A percentile compares a stretch with the other conserved stretches of the same genome.
Conservation (phyloP, 2,329 filamentous ascomycete genomes). For the Remersonia thermophila region DNA sequence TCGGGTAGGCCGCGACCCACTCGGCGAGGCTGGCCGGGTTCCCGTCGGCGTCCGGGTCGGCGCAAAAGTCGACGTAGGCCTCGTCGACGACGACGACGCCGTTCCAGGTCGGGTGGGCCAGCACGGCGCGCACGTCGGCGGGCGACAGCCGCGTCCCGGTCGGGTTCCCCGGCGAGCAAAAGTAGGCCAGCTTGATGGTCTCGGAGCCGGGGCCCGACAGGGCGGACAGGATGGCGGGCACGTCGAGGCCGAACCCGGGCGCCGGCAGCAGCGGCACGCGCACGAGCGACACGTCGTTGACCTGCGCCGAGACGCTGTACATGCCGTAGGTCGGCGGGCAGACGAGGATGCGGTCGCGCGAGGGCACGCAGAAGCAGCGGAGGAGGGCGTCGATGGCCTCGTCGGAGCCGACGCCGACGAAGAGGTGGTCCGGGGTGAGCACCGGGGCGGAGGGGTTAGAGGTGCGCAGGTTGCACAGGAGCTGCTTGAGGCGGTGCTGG, state of each 20-base stretch:
- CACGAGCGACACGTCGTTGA: slow-evolving; percentile 81
- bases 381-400: slow-evolving; percentile 93
- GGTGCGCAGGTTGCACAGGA: slow-evolving; percentile 78
- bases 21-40: slow-evolving; percentile 63
- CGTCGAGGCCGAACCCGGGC: slow-evolving; percentile 62
- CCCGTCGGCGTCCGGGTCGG: slow-evolving; percentile 28
- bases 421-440: slow-evolving; percentile 71
- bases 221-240: slow-evolving; percentile 51
- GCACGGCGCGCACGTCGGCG: slow-evolving; percentile 56
- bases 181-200: slow-evolving; percentile 72
- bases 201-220: slow-evolving; percentile 42
- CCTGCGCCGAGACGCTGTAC: slow-evolving; percentile 88
- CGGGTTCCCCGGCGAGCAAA: slow-evolving; percentile 92
- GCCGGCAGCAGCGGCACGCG: slow-evolving; percentile 69
- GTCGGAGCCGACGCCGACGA: slow-evolving; percentile 90
- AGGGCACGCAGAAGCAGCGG: slow-evolving; percentile 83
- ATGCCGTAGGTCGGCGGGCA: slow-evolving; percentile 98
- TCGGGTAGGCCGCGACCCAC: slow-evolving; percentile 86
- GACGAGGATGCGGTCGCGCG: slow-evolving; percentile 78
- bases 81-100: slow-evolving; percentile 88
- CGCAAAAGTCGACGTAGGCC: slow-evolving; percentile 89
- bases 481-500: slow-evolving; percentile 74
- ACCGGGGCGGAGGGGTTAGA: slow-evolving; percentile 67
- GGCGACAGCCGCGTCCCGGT: slow-evolving; percentile 72
- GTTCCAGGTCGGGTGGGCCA: slow-evolving; percentile 88